Evolutionary conservation across 495 filamentous ascomycete genomes (phyloP).

Genomic region (Emericellopsis terricola): DNA sequence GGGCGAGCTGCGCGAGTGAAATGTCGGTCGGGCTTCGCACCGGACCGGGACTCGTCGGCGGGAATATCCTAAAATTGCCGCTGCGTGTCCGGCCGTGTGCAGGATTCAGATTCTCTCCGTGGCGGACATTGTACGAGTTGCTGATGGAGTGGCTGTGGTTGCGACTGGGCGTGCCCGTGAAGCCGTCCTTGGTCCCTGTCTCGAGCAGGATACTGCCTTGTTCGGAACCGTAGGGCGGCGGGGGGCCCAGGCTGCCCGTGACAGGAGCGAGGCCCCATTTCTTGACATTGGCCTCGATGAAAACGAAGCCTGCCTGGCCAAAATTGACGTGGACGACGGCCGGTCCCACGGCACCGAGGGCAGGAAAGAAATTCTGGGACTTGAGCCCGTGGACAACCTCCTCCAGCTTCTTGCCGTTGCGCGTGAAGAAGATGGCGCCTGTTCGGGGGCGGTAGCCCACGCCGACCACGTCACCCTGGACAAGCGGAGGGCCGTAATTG

Average conservation of each 20-base stretch:
- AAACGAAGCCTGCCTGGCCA: constrained; percentile 92
- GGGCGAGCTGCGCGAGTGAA: constrained; percentile 60
- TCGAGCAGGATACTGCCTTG: constrained; percentile 91
- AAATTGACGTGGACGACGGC: constrained; percentile 92
- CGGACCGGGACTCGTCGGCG: constrained; percentile 76
- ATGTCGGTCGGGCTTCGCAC: constrained; percentile 91
- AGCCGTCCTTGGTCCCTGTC: constrained; percentile 50
- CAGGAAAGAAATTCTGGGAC: constrained; percentile 90
- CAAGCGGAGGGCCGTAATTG: constrained; percentile 61
- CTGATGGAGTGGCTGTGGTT: constrained; percentile 31
- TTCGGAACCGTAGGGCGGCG: constrained; percentile 90
- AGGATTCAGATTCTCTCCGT: constrained; percentile 9
- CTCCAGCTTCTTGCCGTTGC: constrained; percentile 92
- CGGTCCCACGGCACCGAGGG: constrained; percentile 84
- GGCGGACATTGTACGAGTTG: constrained; percentile 5
- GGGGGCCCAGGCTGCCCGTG: constrained; percentile 85
- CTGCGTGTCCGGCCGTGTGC: constrained; percentile 36
- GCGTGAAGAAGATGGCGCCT: constrained; percentile 92
- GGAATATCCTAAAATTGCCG: constrained; percentile 42
- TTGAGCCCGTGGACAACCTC: constrained; percentile 89
- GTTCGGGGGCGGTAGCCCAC: constrained; percentile 90
- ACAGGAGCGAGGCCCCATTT: constrained; percentile 97
- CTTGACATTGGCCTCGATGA: constrained; percentile 98
- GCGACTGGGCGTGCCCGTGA: constrained; percentile 35
- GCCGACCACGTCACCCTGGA: constrained; percentile 90